phyloP scores from a whole-genome alignment of 345 rosid species.

The Salix purpurea region DNA sequence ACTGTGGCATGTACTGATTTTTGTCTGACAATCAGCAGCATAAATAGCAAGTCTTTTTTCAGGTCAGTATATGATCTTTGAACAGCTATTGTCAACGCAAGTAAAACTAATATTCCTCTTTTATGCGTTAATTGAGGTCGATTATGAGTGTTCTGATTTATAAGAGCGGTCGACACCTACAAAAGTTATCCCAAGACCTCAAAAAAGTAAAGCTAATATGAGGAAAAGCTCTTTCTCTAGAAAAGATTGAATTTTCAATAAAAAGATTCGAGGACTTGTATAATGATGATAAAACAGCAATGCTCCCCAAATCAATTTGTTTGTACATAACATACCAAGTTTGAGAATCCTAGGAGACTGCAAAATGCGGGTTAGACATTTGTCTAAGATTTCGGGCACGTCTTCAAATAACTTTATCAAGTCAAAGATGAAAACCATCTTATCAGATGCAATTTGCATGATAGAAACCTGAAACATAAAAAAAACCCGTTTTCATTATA shows the following conservation, averaged over 20 bases:
- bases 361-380: slow-evolving; percentile 68
- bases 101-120: background rate
- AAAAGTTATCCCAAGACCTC: background rate
- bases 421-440: slow-evolving; percentile 73
- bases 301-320: slow-evolving; percentile 5
- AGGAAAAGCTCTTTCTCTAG: background rate
- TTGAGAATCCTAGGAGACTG: slow-evolving; percentile 65
- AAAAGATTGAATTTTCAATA: background rate
- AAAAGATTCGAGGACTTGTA: background rate
- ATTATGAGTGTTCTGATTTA: background rate
- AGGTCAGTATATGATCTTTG: too few species aligned
- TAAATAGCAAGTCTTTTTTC: too few species aligned
- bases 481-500: background rate
- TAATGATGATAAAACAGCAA: background rate
- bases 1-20: too few species aligned
- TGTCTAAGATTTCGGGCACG: slow-evolving; percentile 55
- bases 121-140: background rate
- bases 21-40: too few species aligned
- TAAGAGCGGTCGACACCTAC: background rate
- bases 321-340: slow-evolving; percentile 54
- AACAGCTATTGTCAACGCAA: too few species aligned
- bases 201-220: background rate
- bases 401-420: slow-evolving; percentile 72
- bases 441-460: slow-evolving; percentile 81
- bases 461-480: slow-evolving; percentile 75